Conservation (phyloP, 345 rosid genomes). For the Sisymbrium altissimum region DNA sequence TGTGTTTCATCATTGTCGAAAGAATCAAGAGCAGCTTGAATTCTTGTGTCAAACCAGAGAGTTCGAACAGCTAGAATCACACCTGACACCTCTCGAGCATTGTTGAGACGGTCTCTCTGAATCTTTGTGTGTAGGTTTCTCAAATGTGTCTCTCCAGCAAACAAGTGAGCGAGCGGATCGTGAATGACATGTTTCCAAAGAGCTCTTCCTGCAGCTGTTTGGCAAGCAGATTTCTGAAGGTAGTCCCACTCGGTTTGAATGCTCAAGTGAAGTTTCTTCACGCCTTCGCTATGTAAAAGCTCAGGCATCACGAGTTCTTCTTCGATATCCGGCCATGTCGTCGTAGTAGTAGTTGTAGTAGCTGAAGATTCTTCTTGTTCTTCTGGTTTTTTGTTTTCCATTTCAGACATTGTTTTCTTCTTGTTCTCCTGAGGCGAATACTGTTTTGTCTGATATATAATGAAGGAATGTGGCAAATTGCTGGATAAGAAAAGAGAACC, state of each 20-base stretch:
- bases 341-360: constrained; percentile 17
- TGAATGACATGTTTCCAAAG: constrained; percentile 78
- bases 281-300: constrained; percentile 37
- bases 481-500: constrained; percentile 97
- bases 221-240: constrained; percentile 72
- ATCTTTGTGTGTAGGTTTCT: constrained; percentile 74
- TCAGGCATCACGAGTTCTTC: constrained; percentile 42
- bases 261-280: constrained; percentile 55
- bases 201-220: constrained; percentile 92
- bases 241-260: constrained; percentile 69
- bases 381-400: constrained; percentile 34
- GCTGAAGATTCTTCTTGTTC: constrained; percentile 16
- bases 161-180: constrained; percentile 74
- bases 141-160: constrained; percentile 80
- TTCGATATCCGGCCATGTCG: constrained; percentile 52
- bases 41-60: constrained; percentile 82
- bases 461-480: constrained; percentile 23
- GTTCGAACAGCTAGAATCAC: constrained; percentile 84
- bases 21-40: constrained; percentile 69
- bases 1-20: constrained; percentile 48
- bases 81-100: constrained; percentile 78
- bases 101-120: constrained; percentile 55
- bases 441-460: constrained; percentile 28
- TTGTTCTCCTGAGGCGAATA: constrained; percentile 1
- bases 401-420: constrained; percentile 43